Conservation (phyloP, 352 stramenopile species). For the Vaucheria bursata region DNA sequence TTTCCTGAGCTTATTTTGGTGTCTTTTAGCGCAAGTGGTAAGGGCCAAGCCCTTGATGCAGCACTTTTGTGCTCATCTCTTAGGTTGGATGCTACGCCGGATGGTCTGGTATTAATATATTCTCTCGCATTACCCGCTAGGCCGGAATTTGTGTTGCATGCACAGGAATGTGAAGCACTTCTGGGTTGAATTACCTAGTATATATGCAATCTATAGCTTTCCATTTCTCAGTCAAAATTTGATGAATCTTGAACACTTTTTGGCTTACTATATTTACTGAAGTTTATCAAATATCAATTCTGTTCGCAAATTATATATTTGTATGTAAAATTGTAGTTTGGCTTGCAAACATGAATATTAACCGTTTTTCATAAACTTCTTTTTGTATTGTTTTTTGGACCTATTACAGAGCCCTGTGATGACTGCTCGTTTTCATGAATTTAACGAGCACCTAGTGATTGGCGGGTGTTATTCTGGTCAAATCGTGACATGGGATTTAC, state of each 20-base stretch:
- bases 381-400: no score
- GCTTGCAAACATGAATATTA: no score
- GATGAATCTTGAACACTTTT: no score
- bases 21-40: conserved; percentile 36
- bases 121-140: conserved; percentile 37
- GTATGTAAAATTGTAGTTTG: no score
- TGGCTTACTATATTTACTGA: no score
- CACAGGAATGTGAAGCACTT: conserved; percentile 19
- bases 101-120: conserved; percentile 43
- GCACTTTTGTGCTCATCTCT: neutral
- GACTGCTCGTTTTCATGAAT: conserved; percentile 35
- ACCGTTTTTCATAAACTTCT: no score
- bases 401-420: conserved; percentile 40
- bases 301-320: no score
- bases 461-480: conserved; percentile 41
- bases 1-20: conserved; percentile 44
- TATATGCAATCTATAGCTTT: no score
- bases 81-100: conserved; percentile 1
- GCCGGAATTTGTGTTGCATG: conserved; percentile 34
- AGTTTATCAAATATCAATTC: no score
- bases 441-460: conserved; percentile 37
- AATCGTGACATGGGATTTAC: conserved; percentile 44
- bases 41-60: neutral
- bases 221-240: no score
- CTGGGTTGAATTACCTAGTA: no score